These are phyloP conservation scores for Eimeria brunetti DNA, from an alignment of 169 alveolate genomes.

Conservation along the genomic window DNA sequence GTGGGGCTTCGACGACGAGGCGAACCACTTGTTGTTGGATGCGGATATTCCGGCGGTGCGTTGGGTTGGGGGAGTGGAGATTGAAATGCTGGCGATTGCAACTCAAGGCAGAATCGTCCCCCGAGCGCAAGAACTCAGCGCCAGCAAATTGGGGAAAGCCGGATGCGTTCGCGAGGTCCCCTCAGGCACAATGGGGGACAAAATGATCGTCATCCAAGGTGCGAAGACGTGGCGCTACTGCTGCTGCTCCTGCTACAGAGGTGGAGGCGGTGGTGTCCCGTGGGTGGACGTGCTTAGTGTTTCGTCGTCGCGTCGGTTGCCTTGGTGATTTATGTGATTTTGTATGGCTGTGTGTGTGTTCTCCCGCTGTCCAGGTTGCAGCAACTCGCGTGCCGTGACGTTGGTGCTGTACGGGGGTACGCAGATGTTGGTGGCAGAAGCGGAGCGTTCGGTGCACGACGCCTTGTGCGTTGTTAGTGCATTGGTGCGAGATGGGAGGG, in stretches of 20 bases:
- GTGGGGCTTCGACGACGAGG: constrained; percentile 99
- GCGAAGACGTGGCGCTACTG: background rate
- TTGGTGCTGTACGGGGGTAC: constrained; percentile 98
- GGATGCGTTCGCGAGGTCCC: constrained; percentile 94
- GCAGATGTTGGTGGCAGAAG: constrained; percentile 98
- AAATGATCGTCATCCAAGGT: constrained; percentile 97
- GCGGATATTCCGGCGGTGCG: constrained; percentile 96
- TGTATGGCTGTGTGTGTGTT: background rate
- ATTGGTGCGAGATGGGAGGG: constrained; percentile 90
- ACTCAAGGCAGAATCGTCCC: constrained; percentile 99
- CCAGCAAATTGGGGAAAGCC: constrained; percentile 97
- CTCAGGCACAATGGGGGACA: constrained; percentile 97
- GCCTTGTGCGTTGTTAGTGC: constrained; percentile 98
- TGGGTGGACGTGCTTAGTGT: no score
- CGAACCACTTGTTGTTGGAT: constrained; percentile 86
- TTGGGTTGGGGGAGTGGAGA: constrained; percentile 99
- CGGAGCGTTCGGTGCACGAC: constrained; percentile 98
- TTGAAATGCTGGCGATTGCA: constrained; percentile 99
- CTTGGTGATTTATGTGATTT: background rate
- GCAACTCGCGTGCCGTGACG: constrained; percentile 96
- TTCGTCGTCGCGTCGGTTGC: background rate
- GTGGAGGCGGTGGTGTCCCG: background rate
- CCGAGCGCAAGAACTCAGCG: constrained; percentile 96
- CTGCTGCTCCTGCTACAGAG: background rate
- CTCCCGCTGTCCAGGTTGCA: constrained; percentile 83